Conservation (phyloP, 148 eudicot genomes). For the Rhododendron ovatum region DNA sequence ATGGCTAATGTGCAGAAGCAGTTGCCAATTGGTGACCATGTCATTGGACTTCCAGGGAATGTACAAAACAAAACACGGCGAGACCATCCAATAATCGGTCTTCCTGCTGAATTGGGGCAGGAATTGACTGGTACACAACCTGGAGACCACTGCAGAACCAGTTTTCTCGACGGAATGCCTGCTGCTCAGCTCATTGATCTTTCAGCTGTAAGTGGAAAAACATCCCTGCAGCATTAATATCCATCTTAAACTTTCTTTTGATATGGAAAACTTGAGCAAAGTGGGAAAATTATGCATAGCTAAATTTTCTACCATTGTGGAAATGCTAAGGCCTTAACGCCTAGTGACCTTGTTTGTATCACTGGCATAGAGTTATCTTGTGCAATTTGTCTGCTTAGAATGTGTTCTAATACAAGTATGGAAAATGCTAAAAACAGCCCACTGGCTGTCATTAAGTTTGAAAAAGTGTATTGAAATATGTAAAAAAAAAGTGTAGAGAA, state of each 20-base stretch:
- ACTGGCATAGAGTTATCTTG: neutral
- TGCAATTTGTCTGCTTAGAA: neutral
- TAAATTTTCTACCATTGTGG: neutral
- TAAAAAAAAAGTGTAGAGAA: too few species aligned
- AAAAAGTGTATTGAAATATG: too few species aligned
- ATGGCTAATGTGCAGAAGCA: constrained; percentile 27
- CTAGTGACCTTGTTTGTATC: constrained; percentile 1
- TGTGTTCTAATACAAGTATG: neutral
- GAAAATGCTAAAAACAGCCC: neutral
- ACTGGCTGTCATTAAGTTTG: too few species aligned
- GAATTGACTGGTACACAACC: constrained; percentile 14
- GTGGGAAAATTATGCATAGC: neutral
- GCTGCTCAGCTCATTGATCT: constrained; percentile 29
- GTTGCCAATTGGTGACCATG: constrained; percentile 18
- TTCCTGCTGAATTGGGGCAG: constrained; percentile 25
- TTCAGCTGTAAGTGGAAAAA: constrained; percentile 42
- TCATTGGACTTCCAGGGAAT: constrained; percentile 16
- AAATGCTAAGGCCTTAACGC: neutral
- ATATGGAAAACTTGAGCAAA: neutral
- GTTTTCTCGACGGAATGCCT: constrained; percentile 19
- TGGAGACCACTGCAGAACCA: constrained; percentile 15
- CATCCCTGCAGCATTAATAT: neutral
- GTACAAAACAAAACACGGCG: neutral
- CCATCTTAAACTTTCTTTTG: neutral
- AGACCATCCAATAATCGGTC: constrained; percentile 18